phyloP scores from a whole-genome alignment of 768 basidiomycete genomes.

The Sporobolomyces phaffii region DNA sequence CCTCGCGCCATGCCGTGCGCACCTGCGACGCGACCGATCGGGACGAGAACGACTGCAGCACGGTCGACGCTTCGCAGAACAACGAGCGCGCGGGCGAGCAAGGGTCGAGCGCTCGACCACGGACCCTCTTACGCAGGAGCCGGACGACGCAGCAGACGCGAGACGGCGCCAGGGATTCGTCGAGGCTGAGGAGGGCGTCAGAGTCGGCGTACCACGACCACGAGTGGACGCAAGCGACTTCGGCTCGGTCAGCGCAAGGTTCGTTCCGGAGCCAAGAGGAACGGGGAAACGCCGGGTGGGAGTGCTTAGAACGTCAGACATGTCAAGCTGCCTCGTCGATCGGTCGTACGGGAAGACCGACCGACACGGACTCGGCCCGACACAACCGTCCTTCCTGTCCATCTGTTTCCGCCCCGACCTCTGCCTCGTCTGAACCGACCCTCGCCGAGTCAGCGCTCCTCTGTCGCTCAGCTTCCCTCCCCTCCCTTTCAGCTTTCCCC shows the following conservation, averaged over 20 bases:
- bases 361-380: no score
- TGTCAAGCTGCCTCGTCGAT: no score
- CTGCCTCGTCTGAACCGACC: not conserved
- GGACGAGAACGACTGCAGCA: not conserved
- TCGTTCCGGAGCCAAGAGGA: not conserved
- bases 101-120: not conserved
- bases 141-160: not conserved
- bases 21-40: not conserved
- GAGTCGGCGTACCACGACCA: not conserved
- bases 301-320: no score
- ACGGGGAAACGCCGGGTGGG: no score
- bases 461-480: not conserved
- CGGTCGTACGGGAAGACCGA: no score
- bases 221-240: no score
- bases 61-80: not conserved
- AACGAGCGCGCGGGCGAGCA: not conserved
- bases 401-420: not conserved
- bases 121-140: not conserved
- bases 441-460: not conserved
- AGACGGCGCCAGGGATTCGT: not conserved
- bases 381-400: not conserved
- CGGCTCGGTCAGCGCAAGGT: not conserved
- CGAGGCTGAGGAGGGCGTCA: not conserved
- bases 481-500: no score
- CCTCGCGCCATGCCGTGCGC: conserved; percentile 10